These are phyloP conservation scores for Ogataea philodendri DNA, from an alignment of 805 yeast genomes.

Conservation along the genomic window DNA sequence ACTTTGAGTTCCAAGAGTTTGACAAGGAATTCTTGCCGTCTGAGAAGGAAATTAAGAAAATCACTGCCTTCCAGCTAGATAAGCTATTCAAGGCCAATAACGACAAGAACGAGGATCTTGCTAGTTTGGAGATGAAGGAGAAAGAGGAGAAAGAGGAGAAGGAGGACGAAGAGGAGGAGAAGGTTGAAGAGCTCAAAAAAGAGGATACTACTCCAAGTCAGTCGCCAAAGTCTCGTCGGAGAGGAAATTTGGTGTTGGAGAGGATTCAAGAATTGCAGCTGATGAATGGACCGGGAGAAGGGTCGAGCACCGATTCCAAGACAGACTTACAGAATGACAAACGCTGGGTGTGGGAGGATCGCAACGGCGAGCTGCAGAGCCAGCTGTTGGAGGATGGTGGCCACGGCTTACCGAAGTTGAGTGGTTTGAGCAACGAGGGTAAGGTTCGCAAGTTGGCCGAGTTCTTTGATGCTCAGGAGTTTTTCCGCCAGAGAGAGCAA, in stretches of 20 bases:
- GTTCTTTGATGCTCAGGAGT: slow-evolving; percentile 77
- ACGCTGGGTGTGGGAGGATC: slow-evolving; percentile 24
- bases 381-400: slow-evolving; percentile 22
- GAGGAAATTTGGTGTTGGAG: slow-evolving; percentile 25
- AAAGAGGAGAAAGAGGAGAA: slow-evolving; percentile 24
- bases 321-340: slow-evolving; percentile 15
- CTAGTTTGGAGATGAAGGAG: slow-evolving; percentile 11
- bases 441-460: slow-evolving; percentile 65
- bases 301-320: slow-evolving; percentile 8
- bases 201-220: slow-evolving; percentile 11
- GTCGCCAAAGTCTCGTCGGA: slow-evolving; percentile 17
- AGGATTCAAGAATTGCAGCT: slow-evolving; percentile 26
- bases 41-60: slow-evolving; percentile 86
- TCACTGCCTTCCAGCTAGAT: slow-evolving; percentile 83
- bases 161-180: slow-evolving; percentile 15
- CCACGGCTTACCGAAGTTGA: slow-evolving; percentile 17
- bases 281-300: slow-evolving; percentile 10
- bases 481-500: slow-evolving; percentile 79
- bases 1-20: slow-evolving; percentile 73
- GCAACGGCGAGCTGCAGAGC: slow-evolving; percentile 23
- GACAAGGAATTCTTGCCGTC: slow-evolving; percentile 80
- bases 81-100: slow-evolving; percentile 57
- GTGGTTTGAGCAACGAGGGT: slow-evolving; percentile 26
- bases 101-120: slow-evolving; percentile 28
- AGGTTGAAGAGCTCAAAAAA: slow-evolving; percentile 18